Conservation (phyloP, 441 rosid species). For the Erodium moschatum region DNA sequence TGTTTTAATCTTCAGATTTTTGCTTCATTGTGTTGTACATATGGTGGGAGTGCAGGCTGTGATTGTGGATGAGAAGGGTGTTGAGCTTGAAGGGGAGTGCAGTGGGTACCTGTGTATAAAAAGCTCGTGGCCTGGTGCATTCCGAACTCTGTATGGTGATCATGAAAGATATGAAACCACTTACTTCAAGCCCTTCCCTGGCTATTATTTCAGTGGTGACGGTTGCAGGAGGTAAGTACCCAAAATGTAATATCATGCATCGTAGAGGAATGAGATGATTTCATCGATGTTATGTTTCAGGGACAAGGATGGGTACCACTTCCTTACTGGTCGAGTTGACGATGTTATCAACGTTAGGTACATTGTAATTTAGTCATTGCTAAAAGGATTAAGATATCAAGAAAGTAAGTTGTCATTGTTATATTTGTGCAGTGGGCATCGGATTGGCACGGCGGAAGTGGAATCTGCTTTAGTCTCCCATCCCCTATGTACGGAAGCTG, state of each 20-base stretch:
- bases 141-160: slow-evolving; percentile 90
- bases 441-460: slow-evolving; percentile 95
- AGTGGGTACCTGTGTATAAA: slow-evolving; percentile 85
- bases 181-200: slow-evolving; percentile 89
- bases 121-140: slow-evolving; percentile 97
- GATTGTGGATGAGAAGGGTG: slow-evolving; percentile 91
- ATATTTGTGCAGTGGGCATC: slow-evolving; percentile 67
- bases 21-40: slow-evolving; percentile 15
- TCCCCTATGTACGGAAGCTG: slow-evolving; percentile 92
- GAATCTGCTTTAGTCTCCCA: slow-evolving; percentile 97
- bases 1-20: background rate
- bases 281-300: slow-evolving; percentile 32
- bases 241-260: background rate
- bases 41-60: slow-evolving; percentile 44
- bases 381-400: background rate
- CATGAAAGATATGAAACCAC: slow-evolving; percentile 98
- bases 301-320: slow-evolving; percentile 94
- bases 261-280: background rate
- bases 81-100: slow-evolving; percentile 89
- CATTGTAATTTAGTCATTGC: background rate
- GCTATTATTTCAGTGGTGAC: slow-evolving; percentile 90
- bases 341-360: slow-evolving; percentile 99
- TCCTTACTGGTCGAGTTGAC: slow-evolving; percentile 98
- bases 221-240: slow-evolving; percentile 72
- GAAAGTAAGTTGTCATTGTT: background rate